Conservation (phyloP, 306 rosid species). For the Vicia villosa region DNA sequence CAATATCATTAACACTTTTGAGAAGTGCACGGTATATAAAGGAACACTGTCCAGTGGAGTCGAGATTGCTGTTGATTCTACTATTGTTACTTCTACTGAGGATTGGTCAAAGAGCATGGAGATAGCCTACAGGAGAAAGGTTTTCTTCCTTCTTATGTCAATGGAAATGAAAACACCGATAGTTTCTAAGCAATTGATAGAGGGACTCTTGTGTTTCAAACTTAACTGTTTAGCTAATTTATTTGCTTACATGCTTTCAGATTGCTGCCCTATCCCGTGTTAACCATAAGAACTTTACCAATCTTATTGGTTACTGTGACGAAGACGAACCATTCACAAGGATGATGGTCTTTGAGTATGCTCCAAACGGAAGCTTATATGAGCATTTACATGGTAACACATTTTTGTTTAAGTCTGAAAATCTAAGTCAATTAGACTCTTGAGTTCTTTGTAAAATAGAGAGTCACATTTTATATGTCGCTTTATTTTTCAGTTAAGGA, state of each 20-base stretch:
- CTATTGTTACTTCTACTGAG: conserved; percentile 52
- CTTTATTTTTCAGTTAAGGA: conserved; percentile 63
- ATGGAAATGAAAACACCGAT: not conserved
- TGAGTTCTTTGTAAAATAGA: not conserved
- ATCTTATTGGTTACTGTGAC: conserved; percentile 93
- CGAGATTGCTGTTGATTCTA: conserved; percentile 92
- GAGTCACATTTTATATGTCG: not conserved
- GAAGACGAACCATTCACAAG: conserved; percentile 87
- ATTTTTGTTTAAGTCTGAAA: not conserved
- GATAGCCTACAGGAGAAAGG: conserved; percentile 72
- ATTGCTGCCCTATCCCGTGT: conserved; percentile 73
- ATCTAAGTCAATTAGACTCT: not conserved
- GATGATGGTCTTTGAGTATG: conserved; percentile 98
- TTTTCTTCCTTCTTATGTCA: conserved; percentile 36
- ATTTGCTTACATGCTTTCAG: conserved; percentile 48
- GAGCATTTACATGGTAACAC: conserved; percentile 91
- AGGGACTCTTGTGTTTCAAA: conserved; percentile 9
- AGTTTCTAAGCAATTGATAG: conserved; percentile 1
- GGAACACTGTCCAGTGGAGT: conserved; percentile 97
- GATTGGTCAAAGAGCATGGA: conserved; percentile 82
- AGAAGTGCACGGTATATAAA: conserved; percentile 69
- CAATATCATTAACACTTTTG: conserved; percentile 68
- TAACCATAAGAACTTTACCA: conserved; percentile 92
- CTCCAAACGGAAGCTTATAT: conserved; percentile 85
- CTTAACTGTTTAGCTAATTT: conserved; percentile 25